A percentile compares a stretch with the other conserved stretches of the same genome.
Evolutionary conservation across 148 eudicot genomes (phyloP).

Genomic region (Beta vulgaris): DNA sequence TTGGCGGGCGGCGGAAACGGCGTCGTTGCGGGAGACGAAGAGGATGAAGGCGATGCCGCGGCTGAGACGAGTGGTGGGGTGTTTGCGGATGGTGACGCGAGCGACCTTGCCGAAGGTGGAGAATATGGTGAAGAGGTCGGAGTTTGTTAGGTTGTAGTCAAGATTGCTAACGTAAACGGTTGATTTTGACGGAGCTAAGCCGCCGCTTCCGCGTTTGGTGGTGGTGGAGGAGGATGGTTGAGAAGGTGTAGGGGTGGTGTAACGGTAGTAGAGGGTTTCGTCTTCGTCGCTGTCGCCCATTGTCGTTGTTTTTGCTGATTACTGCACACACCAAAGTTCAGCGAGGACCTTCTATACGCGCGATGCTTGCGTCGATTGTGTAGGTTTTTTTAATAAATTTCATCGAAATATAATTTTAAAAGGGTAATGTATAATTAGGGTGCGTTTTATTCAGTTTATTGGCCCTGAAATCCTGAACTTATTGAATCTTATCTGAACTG

Average conservation of each 20-base stretch:
- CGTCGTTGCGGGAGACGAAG: slow-evolving; percentile 69
- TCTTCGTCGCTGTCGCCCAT: slow-evolving; percentile 65
- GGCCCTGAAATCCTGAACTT: too few species aligned
- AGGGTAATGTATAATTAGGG: too few species aligned
- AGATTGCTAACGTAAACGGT: slow-evolving; percentile 88
- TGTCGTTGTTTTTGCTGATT: not conserved
- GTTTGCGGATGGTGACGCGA: slow-evolving; percentile 80
- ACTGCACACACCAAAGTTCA: not conserved
- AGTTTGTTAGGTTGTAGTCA: slow-evolving; percentile 76
- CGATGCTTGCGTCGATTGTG: too few species aligned
- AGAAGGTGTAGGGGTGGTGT: slow-evolving; percentile 49
- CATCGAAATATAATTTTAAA: too few species aligned
- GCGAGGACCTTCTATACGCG: not conserved
- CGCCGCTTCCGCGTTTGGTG: slow-evolving; percentile 45
- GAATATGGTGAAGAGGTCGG: slow-evolving; percentile 84
- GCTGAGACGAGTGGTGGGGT: slow-evolving; percentile 65
- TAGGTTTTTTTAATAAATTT: too few species aligned
- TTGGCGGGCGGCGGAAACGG: slow-evolving; percentile 48
- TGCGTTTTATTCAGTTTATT: too few species aligned
- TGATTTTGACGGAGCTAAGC: slow-evolving; percentile 85
- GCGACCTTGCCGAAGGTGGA: slow-evolving; percentile 94
- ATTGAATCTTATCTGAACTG: too few species aligned
- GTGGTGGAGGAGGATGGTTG: slow-evolving; percentile 23
- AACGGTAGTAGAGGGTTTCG: slow-evolving; percentile 71
- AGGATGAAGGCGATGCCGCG: slow-evolving; percentile 87